phyloP scores from a whole-genome alignment of 371 early-diverging fungal genomes.

The Thermomucor indicae-seudaticae region DNA sequence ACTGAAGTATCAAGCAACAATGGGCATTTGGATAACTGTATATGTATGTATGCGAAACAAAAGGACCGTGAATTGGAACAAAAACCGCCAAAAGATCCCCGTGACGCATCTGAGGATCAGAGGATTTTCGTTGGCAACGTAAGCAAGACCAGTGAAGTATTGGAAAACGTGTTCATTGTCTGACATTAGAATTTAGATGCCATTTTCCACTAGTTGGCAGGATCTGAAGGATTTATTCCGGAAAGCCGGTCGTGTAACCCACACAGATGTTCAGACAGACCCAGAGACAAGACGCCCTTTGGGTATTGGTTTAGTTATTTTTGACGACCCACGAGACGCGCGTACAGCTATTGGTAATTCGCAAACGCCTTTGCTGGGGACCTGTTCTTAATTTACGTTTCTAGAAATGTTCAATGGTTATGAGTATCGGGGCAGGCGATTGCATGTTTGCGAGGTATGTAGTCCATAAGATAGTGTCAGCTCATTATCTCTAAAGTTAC shows the following conservation, averaged over 20 bases:
- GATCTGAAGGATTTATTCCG: constrained; percentile 76
- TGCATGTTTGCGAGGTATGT: constrained; percentile 79
- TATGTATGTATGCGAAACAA: not conserved
- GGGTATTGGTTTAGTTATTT: constrained; percentile 70
- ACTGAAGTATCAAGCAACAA: not conserved
- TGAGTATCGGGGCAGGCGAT: constrained; percentile 70
- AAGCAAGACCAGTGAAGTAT: constrained; percentile 7
- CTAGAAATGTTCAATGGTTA: constrained; percentile 69
- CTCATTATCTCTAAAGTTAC: constrained; percentile 1
- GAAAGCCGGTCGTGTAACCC: constrained; percentile 56
- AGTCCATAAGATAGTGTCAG: too few relatives aligned
- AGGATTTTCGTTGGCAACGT: constrained; percentile 71
- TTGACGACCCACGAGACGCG: constrained; percentile 61
- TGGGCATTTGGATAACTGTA: not conserved
- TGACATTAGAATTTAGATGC: too few relatives aligned
- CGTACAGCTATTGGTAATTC: constrained; percentile 65
- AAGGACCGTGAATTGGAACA: constrained; percentile 59
- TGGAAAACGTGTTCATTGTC: not conserved
- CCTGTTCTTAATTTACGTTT: not conserved
- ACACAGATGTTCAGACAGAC: constrained; percentile 67
- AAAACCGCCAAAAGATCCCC: constrained; percentile 42
- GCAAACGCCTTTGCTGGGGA: not conserved
- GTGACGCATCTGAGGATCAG: constrained; percentile 49
- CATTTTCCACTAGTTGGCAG: constrained; percentile 72
- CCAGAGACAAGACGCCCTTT: constrained; percentile 55